Conservation (phyloP, 2,329 filamentous ascomycete species). For the Dactylellina parvicollis region DNA sequence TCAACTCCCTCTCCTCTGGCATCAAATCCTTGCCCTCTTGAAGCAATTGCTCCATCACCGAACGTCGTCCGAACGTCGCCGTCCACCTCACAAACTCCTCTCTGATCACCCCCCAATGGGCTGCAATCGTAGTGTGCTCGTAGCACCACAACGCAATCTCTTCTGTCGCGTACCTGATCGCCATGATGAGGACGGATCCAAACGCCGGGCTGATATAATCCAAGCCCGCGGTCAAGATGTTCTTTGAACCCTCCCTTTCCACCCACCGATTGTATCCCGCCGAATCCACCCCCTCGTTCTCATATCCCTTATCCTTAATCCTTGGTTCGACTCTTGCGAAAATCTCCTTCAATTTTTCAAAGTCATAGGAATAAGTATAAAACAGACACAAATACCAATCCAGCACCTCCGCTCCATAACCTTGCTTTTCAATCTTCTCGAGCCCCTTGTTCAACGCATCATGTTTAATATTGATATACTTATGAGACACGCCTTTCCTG, state of each 20-base stretch:
- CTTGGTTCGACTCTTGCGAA: slow-evolving; percentile 1
- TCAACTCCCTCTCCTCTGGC: not conserved
- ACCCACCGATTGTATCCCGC: not conserved
- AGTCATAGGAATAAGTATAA: slow-evolving; percentile 5
- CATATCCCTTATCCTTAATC: not conserved
- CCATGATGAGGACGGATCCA: slow-evolving; percentile 3
- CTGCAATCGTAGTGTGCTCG: not conserved
- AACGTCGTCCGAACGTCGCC: not conserved
- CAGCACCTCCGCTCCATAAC: not conserved
- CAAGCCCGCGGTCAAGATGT: not conserved
- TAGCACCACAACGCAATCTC: slow-evolving; percentile 35
- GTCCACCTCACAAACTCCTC: slow-evolving; percentile 13
- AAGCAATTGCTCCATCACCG: slow-evolving; percentile 8
- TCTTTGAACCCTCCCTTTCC: not conserved
- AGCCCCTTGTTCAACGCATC: not conserved
- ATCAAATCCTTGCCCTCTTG: not conserved
- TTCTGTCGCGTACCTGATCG: slow-evolving; percentile 6
- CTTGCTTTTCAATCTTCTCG: not conserved
- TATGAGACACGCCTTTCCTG: not conserved
- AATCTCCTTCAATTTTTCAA: slow-evolving; percentile 8
- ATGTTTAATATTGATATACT: slow-evolving; percentile 12
- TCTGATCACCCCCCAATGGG: not conserved
- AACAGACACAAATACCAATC: slow-evolving; percentile 26
- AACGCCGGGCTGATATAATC: slow-evolving; percentile 18
- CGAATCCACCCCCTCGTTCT: not conserved